These are phyloP conservation scores for Colletotrichum sp. DNA, from an alignment of 2,329 filamentous ascomycete species.

Conservation along the genomic window DNA sequence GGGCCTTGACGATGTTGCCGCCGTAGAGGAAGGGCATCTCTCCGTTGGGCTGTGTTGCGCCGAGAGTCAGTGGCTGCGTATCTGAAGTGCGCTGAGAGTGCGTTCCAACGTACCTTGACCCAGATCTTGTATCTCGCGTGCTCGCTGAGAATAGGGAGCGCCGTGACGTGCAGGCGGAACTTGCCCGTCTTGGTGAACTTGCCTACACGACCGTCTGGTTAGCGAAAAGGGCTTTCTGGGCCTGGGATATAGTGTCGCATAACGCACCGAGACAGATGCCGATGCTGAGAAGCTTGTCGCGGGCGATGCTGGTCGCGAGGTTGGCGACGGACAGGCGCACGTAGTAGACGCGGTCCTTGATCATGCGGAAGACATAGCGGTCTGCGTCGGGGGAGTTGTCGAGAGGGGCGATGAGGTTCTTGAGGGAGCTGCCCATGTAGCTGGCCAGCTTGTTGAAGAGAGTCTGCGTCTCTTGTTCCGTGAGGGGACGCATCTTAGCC, in stretches of 20 bases:
- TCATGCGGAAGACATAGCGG: constrained; percentile 83
- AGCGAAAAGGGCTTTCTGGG: neutral
- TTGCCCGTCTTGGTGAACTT: constrained; percentile 98
- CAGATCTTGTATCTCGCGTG: constrained; percentile 97
- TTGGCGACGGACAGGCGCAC: constrained; percentile 90
- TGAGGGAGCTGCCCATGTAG: constrained; percentile 87
- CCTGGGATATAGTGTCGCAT: neutral
- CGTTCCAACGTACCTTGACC: constrained; percentile 64
- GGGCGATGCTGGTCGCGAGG: constrained; percentile 83
- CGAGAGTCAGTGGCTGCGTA: neutral
- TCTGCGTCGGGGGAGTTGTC: constrained; percentile 72
- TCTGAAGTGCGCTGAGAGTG: too few species aligned
- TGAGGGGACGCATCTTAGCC: constrained; percentile 77
- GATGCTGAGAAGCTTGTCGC: constrained; percentile 83
- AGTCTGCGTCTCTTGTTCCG: constrained; percentile 78
- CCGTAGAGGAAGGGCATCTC: constrained; percentile 98
- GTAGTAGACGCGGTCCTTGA: constrained; percentile 80
- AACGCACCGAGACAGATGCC: constrained; percentile 77
- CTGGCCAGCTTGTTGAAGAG: constrained; percentile 93
- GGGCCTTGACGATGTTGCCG: constrained; percentile 76
- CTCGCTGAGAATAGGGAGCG: constrained; percentile 83
- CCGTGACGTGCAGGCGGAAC: constrained; percentile 92
- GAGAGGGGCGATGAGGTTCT: constrained; percentile 79
- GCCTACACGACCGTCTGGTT: constrained; percentile 48
- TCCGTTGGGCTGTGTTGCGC: constrained; percentile 69